A percentile compares a stretch with the other conserved stretches of the same genome.
Evolutionary conservation across 148 eudicot species (phyloP).

Genomic region (Chenopodium formosanum): DNA sequence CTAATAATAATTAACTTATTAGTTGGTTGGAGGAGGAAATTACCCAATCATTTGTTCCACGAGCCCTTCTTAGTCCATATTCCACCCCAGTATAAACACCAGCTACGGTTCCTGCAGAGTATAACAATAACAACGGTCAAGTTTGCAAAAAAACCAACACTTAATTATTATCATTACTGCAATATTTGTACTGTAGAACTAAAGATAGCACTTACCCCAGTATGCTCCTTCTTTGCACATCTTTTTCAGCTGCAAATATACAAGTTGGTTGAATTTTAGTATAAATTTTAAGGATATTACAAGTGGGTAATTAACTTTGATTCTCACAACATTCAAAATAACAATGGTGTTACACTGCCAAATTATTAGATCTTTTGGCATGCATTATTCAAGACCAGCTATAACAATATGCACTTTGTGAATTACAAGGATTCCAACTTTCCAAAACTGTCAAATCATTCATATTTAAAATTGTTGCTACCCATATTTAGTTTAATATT

Average conservation of each 20-base stretch:
- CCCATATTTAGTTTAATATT: not conserved
- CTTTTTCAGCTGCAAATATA: constrained; percentile 63
- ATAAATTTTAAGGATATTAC: not conserved
- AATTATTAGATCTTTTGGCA: not conserved
- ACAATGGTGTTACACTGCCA: not conserved
- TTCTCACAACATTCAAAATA: not conserved
- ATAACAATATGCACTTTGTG: not conserved
- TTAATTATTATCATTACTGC: not conserved
- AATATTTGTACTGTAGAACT: not conserved
- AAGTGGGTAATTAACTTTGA: not conserved
- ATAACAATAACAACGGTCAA: not conserved
- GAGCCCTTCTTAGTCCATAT: constrained; percentile 65
- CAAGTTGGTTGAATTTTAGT: constrained; percentile 6
- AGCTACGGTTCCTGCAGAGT: constrained; percentile 63
- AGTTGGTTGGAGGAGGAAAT: constrained; percentile 12
- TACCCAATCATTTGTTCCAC: constrained; percentile 87
- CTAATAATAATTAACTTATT: not conserved
- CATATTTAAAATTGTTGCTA: not conserved
- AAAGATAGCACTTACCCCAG: constrained; percentile 65
- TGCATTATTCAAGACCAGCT: not conserved
- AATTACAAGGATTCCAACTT: not conserved
- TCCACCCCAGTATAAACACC: constrained; percentile 88
- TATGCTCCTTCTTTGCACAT: constrained; percentile 94
- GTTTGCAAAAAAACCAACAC: not conserved
- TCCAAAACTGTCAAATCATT: not conserved